Percentiles rank a stretch among this genome's conserved stretches.
These are phyloP conservation scores for Kickxella alabastrina DNA, from an alignment of 192 early-diverging fungal genomes.

Conservation along the genomic window DNA sequence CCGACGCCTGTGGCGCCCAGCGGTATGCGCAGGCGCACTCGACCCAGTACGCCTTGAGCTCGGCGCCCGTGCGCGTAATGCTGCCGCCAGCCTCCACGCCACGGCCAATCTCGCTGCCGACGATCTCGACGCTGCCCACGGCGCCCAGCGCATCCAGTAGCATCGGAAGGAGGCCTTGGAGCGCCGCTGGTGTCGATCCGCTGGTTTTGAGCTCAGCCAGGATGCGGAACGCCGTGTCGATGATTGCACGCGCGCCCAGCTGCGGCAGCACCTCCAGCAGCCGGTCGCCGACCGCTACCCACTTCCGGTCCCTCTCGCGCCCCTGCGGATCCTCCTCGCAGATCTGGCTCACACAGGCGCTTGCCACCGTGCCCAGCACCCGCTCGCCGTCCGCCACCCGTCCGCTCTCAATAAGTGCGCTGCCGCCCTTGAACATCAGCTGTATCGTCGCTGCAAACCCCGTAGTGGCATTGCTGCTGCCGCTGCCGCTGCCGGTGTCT, in stretches of 20 bases:
- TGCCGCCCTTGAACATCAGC: constrained; percentile 19
- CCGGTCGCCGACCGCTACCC: constrained; percentile 23
- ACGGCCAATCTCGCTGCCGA: constrained; percentile 3
- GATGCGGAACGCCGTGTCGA: constrained; percentile 35
- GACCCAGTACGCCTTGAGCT: constrained; percentile 43
- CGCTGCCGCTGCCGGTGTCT: not conserved
- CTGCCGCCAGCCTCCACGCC: not conserved
- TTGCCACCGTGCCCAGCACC: constrained; percentile 9
- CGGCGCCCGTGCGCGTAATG: constrained; percentile 28
- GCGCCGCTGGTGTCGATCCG: constrained; percentile 15
- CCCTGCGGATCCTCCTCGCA: constrained; percentile 29
- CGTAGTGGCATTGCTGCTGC: not conserved
- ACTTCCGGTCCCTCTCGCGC: constrained; percentile 8
- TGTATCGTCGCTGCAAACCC: constrained; percentile 2
- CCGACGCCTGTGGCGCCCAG: constrained; percentile 34
- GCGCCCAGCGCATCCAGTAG: constrained; percentile 39
- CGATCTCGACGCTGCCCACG: constrained; percentile 36
- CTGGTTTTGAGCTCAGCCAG: constrained; percentile 39
- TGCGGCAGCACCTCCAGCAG: constrained; percentile 31
- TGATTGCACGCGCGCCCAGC: constrained; percentile 19
- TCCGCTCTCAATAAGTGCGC: constrained; percentile 25
- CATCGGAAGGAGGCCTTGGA: constrained; percentile 28
- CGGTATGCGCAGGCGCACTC: constrained; percentile 35
- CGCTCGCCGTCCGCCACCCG: not conserved
- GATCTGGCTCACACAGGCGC: constrained; percentile 35